A percentile compares a stretch with the other conserved stretches of the same genome.
Conservation (phyloP, 768 basidiomycete genomes). For the Mycena kentingensis region DNA sequence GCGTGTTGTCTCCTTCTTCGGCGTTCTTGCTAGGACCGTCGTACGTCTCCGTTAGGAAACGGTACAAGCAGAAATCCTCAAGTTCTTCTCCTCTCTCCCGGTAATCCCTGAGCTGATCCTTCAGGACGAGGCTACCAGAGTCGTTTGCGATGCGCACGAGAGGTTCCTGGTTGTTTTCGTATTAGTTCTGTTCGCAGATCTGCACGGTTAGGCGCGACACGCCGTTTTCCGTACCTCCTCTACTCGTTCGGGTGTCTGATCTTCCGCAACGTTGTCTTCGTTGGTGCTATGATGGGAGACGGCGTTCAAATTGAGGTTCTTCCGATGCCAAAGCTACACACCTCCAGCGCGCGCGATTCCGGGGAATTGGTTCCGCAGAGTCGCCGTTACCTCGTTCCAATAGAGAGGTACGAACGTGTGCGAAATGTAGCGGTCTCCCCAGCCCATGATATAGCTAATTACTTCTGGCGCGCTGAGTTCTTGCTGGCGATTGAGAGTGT, state of each 20-base stretch:
- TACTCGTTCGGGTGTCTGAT: no score
- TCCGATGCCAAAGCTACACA: not conserved
- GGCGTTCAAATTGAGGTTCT: not conserved
- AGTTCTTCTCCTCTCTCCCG: conserved; percentile 24
- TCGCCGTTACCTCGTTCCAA: conserved; percentile 25
- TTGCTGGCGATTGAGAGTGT: conserved; percentile 30
- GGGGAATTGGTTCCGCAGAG: conserved; percentile 19
- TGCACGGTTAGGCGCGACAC: not conserved
- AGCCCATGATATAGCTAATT: conserved; percentile 38
- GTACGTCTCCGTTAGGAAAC: conserved; percentile 36
- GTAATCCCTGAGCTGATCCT: conserved; percentile 33
- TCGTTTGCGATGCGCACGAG: not conserved
- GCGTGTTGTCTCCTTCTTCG: not conserved
- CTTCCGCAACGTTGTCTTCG: no score
- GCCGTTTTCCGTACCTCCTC: no score
- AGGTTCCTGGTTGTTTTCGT: not conserved
- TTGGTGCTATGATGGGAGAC: not conserved
- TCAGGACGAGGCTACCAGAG: not conserved
- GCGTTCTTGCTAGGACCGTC: conserved; percentile 19
- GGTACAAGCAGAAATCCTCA: conserved; percentile 17
- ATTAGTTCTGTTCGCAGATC: not conserved
- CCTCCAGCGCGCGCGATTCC: not conserved
- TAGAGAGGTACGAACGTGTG: conserved; percentile 34
- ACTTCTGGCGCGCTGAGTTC: conserved; percentile 35
- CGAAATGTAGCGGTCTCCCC: conserved; percentile 32